Base-by-base conservation (phyloP, 176 grass and related monocot species). In the Oryza nivara region DNA sequence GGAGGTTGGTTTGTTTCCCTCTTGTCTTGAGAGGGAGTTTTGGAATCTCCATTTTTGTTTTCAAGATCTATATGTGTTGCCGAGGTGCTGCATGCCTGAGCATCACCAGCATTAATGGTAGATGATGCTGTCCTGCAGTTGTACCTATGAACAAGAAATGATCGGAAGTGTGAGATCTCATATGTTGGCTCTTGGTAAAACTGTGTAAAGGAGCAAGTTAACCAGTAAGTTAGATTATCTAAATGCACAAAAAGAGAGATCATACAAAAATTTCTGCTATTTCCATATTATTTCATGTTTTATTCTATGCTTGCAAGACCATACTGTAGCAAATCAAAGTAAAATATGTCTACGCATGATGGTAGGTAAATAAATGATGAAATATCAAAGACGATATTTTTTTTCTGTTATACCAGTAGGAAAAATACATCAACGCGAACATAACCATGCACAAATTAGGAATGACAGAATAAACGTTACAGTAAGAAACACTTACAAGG, bases 61-160 rank as follows among this genome's bases (percentile, higher is more conserved):
- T 83, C 85, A n/a, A 77, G 5, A 74, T 93, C 75, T 2, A 23
- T 19, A 46, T 78, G 82, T 74, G 73, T 46, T 92, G 61, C 79
- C 69, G 88, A 89, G 75, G 68, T 89, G 68, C 86, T 85, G 67
- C 82, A 88, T 71, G 82, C 17, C 30, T 86, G 83, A 73, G 34
- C 74, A 79, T 88, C 81, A 47, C 47, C 52, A 44, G 65, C 61
- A 81, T 82, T 88, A 58, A 56, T 71, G 14, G 78, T 66, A 81
- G 70, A 52, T 23, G 61, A 81, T 25, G 61, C 13, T 52, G 35
- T 86, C 86, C 82, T 95, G 63, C 70, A 83, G 76, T 87, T 95
- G 79, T 98, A 98, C 89, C 96, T 98, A 86, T 61, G 16, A 15
- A 76, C 15, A 8, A 68, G 74, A 75, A 64, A 70, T 80, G 80